Evolutionary conservation across 352 stramenopile species (phyloP).

Genomic region (Phytopythium kandeliae): DNA sequence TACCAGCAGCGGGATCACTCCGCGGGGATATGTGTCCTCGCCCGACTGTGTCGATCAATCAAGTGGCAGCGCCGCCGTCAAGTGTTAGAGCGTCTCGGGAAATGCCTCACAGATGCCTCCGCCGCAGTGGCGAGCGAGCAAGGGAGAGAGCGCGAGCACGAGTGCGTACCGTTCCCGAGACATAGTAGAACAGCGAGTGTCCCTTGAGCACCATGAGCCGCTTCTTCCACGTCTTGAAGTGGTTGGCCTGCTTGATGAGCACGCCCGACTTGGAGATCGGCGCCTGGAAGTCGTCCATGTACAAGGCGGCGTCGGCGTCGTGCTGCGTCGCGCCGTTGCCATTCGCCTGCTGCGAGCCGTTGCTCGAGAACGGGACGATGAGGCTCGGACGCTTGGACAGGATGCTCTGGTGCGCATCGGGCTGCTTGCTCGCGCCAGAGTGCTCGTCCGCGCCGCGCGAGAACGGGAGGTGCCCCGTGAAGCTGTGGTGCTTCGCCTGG

Average conservation of each 20-base stretch:
- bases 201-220: slow-evolving; percentile 85
- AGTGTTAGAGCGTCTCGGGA: background rate
- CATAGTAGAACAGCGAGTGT: slow-evolving; percentile 87
- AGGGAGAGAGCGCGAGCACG: too few species aligned
- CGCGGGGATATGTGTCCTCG: slow-evolving; percentile 79
- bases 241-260: slow-evolving; percentile 84
- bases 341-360: slow-evolving; percentile 17
- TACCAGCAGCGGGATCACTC: slow-evolving; percentile 68
- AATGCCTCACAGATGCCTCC: too few species aligned
- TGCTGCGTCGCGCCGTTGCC: slow-evolving; percentile 10
- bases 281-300: slow-evolving; percentile 76
- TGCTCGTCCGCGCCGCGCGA: slow-evolving; percentile 28
- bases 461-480: slow-evolving; percentile 68
- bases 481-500: slow-evolving; percentile 63
- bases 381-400: slow-evolving; percentile 70
- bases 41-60: slow-evolving; percentile 40
- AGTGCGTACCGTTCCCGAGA: slow-evolving; percentile 74
- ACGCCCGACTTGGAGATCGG: slow-evolving; percentile 80
- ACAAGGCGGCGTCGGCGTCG: slow-evolving; percentile 28
- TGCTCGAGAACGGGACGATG: slow-evolving; percentile 60
- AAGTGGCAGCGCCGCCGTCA: slow-evolving; percentile 3
- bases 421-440: slow-evolving; percentile 5
- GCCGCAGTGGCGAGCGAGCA: too few species aligned
- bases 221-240: slow-evolving; percentile 89
- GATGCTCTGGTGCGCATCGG: slow-evolving; percentile 37